phyloP scores from a whole-genome alignment of 1,284 basidiomycete genomes.

The Ceraceosorus guamensis region DNA sequence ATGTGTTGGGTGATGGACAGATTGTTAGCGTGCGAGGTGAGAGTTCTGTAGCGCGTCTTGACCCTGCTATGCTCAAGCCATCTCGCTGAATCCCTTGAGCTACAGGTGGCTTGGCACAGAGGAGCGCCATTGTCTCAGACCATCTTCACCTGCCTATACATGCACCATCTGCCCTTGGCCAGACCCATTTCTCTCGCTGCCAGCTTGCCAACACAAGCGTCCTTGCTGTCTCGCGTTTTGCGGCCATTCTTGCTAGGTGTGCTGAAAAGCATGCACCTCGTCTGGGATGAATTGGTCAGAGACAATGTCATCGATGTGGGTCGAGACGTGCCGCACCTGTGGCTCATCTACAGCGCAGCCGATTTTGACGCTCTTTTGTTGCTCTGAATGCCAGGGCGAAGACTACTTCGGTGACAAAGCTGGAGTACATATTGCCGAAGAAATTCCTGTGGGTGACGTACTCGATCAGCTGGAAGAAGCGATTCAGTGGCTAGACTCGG shows the following conservation, averaged over 20 bases:
- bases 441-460: slow-evolving; percentile 59
- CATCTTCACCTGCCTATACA: slow-evolving; percentile 71
- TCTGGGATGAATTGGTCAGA: slow-evolving; percentile 70
- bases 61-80: not conserved
- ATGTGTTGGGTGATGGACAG: slow-evolving; percentile 80
- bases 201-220: too few species aligned
- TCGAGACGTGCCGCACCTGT: slow-evolving; percentile 1
- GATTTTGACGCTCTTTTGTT: slow-evolving; percentile 6
- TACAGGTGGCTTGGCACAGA: slow-evolving; percentile 79
- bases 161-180: slow-evolving; percentile 53
- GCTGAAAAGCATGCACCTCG: slow-evolving; percentile 73
- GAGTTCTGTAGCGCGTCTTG: slow-evolving; percentile 15
- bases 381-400: slow-evolving; percentile 59
- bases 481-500: slow-evolving; percentile 55
- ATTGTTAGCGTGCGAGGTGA: slow-evolving; percentile 70
- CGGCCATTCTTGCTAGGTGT: slow-evolving; percentile 64
- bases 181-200: too few species aligned
- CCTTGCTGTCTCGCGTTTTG: slow-evolving; percentile 53
- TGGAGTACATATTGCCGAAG: slow-evolving; percentile 69
- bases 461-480: slow-evolving; percentile 60
- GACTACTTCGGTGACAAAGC: slow-evolving; percentile 82
- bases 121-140: slow-evolving; percentile 79
- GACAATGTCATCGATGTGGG: slow-evolving; percentile 54
- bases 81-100: too few species aligned
- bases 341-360: slow-evolving; percentile 4